A percentile compares a stretch with the other conserved stretches of the same genome.
These are phyloP conservation scores for Suhomyces sp. DNA, from an alignment of 805 yeast species.

Conservation along the genomic window DNA sequence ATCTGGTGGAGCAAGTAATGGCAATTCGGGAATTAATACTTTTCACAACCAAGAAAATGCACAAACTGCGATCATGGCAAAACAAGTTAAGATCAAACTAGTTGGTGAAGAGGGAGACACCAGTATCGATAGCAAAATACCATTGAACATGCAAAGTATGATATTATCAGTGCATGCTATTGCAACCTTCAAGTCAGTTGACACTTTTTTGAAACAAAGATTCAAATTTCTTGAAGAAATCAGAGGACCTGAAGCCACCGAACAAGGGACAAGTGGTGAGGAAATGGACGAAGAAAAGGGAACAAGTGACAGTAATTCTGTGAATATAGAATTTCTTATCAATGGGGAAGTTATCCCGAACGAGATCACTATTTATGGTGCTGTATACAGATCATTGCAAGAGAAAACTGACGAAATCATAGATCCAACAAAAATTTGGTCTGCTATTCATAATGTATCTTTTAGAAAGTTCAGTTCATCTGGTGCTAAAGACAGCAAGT, in stretches of 20 bases:
- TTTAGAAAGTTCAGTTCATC: constrained; percentile 34
- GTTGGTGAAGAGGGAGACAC: constrained; percentile 13
- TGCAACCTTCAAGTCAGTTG: constrained; percentile 56
- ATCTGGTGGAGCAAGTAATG: constrained; percentile 37
- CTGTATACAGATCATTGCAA: constrained; percentile 55
- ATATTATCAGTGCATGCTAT: constrained; percentile 57
- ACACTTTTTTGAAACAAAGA: constrained; percentile 45
- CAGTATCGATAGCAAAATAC: constrained; percentile 13
- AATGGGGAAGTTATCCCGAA: constrained; percentile 58
- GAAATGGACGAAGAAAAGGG: constrained; percentile 18
- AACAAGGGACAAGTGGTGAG: constrained; percentile 10
- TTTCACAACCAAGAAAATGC: constrained; percentile 15
- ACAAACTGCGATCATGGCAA: constrained; percentile 64
- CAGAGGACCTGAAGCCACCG: constrained; percentile 11
- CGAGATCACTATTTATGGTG: constrained; percentile 76
- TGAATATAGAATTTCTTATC: constrained; percentile 53
- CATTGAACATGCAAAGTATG: constrained; percentile 28
- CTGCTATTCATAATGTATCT: constrained; percentile 49
- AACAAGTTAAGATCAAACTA: constrained; percentile 64
- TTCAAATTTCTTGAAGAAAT: constrained; percentile 29
- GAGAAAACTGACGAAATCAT: constrained; percentile 36
- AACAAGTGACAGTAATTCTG: constrained; percentile 8
- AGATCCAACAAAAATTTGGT: constrained; percentile 58
- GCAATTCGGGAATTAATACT: background rate
- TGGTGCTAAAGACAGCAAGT: constrained; percentile 10